Evolutionary conservation across 169 alveolate genomes (phyloP), one percentile per base, ranked within the genome.

Genomic region (Plasmodium gallinaceum): DNA sequence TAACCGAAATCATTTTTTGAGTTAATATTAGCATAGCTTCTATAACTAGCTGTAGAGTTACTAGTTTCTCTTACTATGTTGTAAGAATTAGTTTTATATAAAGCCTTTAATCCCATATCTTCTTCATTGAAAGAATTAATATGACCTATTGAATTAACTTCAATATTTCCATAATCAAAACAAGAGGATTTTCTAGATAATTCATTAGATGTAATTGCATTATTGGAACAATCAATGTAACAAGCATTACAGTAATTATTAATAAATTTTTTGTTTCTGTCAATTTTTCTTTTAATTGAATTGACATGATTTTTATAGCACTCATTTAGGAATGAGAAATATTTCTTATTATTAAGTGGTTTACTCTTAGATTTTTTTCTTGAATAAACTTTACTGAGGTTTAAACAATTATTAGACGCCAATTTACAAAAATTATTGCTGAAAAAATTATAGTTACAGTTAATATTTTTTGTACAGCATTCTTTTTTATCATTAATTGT

Each of bases 161-260:
- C 72, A 2, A 39, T 74, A 22, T 48, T 42, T 16, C 58, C 71
- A 78, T 78, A 78, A 12, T 78, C 78, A 12, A 42, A 37, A 37
- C 20, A 58, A 9, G 89, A 78, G 4, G 74, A 61, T 7, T 54
- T 51, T 65, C 24, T 24, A 42, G 89, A 64, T 6, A 76, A 16
- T 7, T 76, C 78, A 76, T 76, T 62, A 18, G 78, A 76, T 9
- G 20, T 66, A 37, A 64, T 64, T 18, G 61, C 7, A 26, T 24
- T 24, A 20, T 65, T 52, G 32, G 20, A 58, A 26, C 65, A 76
- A 22, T 76, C 89, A 46, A 76, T 48, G n/a, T 54, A 39, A 43
- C 89, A 76, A 14, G 89, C 89, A 26, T 51, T 64, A 24, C 64
- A 76, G 57, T 76, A 76, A 5, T 76, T 46, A 26, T 76, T 26